Percentiles rank a stretch among this genome's conserved stretches.
phyloP scores from a whole-genome alignment of 1,284 basidiomycete genomes.

The Acaromyces ingoldii region DNA sequence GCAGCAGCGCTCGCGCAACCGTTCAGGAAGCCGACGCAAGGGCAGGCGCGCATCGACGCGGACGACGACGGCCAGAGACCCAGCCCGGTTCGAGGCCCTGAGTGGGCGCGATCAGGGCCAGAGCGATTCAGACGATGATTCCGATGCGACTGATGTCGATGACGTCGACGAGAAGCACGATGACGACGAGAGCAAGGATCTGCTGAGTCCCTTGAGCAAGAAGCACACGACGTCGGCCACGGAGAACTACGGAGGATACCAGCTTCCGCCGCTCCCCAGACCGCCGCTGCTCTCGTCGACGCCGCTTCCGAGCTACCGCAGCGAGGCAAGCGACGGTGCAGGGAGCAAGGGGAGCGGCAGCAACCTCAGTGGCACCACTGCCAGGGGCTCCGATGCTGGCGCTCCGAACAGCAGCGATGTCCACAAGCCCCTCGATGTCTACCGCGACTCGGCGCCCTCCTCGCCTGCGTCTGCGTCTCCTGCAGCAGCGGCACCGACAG shows the following conservation, averaged over 20 bases:
- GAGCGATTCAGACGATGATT: conserved; percentile 16
- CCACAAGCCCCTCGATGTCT: conserved; percentile 14
- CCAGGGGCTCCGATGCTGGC: not conserved
- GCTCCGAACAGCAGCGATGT: conserved; percentile 9
- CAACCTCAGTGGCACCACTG: conserved; percentile 17
- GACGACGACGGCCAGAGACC: conserved; percentile 15
- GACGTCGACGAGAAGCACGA: conserved; percentile 18
- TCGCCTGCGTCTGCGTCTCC: not conserved
- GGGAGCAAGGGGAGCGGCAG: not conserved
- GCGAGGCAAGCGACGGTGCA: not conserved
- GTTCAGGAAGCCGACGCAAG: not conserved
- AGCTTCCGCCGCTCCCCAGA: conserved; percentile 10
- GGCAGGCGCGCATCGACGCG: not conserved
- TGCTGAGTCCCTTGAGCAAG: conserved; percentile 1
- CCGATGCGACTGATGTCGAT: conserved; percentile 27
- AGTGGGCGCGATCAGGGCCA: conserved; percentile 9
- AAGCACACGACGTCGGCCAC: conserved; percentile 11
- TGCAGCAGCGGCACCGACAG: conserved; percentile 9
- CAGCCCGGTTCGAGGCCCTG: conserved; percentile 30
- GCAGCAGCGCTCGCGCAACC: not conserved
- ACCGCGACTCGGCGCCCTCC: conserved; percentile 13
- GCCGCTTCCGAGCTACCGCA: conserved; percentile 21
- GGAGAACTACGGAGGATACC: conserved; percentile 5
- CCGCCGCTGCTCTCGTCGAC: not conserved
- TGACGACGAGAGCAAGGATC: conserved; percentile 6